phyloP scores from a whole-genome alignment of 2,329 filamentous ascomycete genomes.

The Triangularia setosa region DNA sequence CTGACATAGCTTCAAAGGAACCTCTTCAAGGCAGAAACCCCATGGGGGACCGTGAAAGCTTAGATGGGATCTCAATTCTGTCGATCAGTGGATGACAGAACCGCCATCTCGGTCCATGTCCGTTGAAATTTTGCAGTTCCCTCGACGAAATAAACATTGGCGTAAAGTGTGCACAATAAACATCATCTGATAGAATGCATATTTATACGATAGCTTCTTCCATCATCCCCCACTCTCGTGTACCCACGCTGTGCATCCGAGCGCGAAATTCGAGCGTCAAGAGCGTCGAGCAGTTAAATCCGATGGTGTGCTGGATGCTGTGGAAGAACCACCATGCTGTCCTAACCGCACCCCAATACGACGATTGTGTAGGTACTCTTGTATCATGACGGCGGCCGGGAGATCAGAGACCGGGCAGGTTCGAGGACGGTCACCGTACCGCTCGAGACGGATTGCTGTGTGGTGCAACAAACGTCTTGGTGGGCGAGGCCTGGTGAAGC shows the following conservation, averaged over 20 bases:
- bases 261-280: background rate
- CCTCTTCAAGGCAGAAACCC: background rate
- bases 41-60: background rate
- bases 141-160: background rate
- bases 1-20: background rate
- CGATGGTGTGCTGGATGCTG: background rate
- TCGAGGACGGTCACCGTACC: slow-evolving; percentile 1
- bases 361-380: background rate
- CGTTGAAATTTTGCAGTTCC: slow-evolving; percentile 5
- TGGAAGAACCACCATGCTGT: background rate
- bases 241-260: background rate
- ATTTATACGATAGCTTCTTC: background rate
- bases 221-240: background rate
- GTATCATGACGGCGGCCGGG: background rate
- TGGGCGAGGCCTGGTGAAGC: background rate
- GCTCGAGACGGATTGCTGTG: background rate
- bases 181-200: background rate
- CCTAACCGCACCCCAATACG: background rate
- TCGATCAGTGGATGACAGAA: background rate
- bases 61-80: background rate
- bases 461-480: background rate
- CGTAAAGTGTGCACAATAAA: background rate
- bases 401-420: slow-evolving; percentile 1
- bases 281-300: background rate
- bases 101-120: slow-evolving; percentile 2